Evolutionary conservation across 2,329 filamentous ascomycete species (phyloP).

Genomic region (Anthostomella pinea): DNA sequence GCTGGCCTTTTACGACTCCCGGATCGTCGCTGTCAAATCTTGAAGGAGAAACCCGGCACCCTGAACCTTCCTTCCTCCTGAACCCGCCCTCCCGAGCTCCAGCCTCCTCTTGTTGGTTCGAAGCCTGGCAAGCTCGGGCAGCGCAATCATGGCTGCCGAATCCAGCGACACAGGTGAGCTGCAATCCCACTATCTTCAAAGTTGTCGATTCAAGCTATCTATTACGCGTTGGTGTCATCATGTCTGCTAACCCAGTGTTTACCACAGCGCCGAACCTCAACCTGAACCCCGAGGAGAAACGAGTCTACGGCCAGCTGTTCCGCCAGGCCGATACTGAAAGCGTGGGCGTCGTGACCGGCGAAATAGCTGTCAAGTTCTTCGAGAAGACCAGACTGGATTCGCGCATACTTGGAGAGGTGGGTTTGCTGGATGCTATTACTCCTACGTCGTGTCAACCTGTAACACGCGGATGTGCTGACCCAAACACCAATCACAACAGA

Average conservation of each 20-base stretch:
- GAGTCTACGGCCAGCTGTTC: slow-evolving; percentile 89
- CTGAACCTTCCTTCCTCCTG: slow-evolving; percentile 5
- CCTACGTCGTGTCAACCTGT: background rate
- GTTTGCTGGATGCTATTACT: slow-evolving; percentile 28
- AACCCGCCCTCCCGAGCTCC: slow-evolving; percentile 1
- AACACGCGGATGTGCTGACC: slow-evolving; percentile 26
- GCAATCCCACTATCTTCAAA: slow-evolving; percentile 1
- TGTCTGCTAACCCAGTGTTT: slow-evolving; percentile 19
- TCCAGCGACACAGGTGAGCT: slow-evolving; percentile 21
- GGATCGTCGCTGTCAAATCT: no score
- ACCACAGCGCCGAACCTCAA: slow-evolving; percentile 69
- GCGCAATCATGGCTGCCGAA: slow-evolving; percentile 31
- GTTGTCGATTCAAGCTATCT: slow-evolving; percentile 2
- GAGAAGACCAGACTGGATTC: slow-evolving; percentile 90
- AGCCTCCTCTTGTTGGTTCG: background rate
- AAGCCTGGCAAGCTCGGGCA: slow-evolving; percentile 24
- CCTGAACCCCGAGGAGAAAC: slow-evolving; percentile 87
- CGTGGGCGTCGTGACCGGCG: slow-evolving; percentile 91
- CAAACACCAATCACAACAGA: slow-evolving; percentile 51
- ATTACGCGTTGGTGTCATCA: slow-evolving; percentile 4
- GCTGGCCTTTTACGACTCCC: no score
- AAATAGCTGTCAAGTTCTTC: slow-evolving; percentile 95
- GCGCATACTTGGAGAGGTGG: slow-evolving; percentile 80
- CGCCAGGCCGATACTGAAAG: slow-evolving; percentile 87
- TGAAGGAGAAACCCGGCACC: no score